Conservation (phyloP, 768 basidiomycete genomes). For the Psilocybe cubensis region DNA sequence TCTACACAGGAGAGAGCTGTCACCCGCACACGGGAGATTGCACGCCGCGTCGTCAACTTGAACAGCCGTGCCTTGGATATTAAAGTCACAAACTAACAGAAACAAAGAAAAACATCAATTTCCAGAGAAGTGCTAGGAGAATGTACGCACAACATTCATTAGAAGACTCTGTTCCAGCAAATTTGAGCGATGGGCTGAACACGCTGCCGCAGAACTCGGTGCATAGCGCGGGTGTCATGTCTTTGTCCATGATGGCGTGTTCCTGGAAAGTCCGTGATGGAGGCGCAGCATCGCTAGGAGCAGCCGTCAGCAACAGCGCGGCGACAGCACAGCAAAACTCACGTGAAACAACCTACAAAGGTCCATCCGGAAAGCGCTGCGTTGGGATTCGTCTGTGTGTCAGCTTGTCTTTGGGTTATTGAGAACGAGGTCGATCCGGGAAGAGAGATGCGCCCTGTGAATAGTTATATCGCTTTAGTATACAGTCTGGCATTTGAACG, state of each 20-base stretch:
- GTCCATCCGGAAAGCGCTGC: conserved; percentile 6
- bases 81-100: conserved; percentile 22
- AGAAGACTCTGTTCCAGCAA: conserved; percentile 11
- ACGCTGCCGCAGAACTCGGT: conserved; percentile 5
- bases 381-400: conserved; percentile 8
- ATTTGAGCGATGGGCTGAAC: neutral
- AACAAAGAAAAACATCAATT: neutral
- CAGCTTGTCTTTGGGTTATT: neutral
- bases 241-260: neutral
- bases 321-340: neutral
- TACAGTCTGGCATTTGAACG: too few species aligned
- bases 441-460: neutral
- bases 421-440: neutral
- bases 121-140: neutral
- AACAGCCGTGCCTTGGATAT: conserved; percentile 23
- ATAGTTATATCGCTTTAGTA: too few species aligned
- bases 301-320: neutral
- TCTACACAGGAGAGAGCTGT: conserved; percentile 18
- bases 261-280: conserved; percentile 8
- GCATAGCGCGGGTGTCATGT: conserved; percentile 13
- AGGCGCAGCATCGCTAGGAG: neutral
- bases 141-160: neutral
- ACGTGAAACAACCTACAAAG: conserved; percentile 3
- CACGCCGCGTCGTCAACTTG: conserved; percentile 14
- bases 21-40: conserved; percentile 20